A percentile compares a stretch with the other conserved stretches of the same genome.
phyloP scores from a whole-genome alignment of 129 eudicot genomes.

The Pseudognaphalium luteoalbum region DNA sequence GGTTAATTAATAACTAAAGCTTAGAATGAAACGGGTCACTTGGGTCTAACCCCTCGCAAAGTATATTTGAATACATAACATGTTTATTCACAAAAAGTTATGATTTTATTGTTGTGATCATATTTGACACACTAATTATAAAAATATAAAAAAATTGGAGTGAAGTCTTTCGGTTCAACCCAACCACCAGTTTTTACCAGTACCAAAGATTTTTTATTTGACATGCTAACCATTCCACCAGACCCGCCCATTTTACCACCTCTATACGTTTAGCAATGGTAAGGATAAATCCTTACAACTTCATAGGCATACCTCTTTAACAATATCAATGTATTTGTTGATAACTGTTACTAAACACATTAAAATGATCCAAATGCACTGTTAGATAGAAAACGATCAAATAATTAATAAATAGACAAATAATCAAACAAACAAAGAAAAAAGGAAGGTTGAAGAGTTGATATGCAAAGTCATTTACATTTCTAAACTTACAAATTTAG shows the following conservation, averaged over 20 bases:
- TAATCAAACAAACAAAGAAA: neutral
- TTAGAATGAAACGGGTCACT: no score
- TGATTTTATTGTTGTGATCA: no score
- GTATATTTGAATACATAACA: no score
- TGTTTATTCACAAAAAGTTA: no score
- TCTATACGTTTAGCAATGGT: neutral
- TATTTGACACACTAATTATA: no score
- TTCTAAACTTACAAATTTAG: neutral
- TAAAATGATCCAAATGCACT: neutral
- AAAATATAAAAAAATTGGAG: no score
- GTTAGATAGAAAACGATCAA: neutral
- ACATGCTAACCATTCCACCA: neutral
- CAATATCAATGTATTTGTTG: neutral
- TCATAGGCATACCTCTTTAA: neutral
- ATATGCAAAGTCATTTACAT: slow-evolving; percentile 10
- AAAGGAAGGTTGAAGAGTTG: neutral
- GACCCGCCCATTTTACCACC: neutral
- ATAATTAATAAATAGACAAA: neutral
- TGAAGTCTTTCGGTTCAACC: neutral
- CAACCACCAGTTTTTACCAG: neutral
- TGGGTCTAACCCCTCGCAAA: no score
- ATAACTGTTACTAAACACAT: neutral
- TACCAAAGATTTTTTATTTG: neutral
- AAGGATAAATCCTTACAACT: neutral
- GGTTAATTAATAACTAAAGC: no score